These are phyloP conservation scores for Avena insularis DNA, from an alignment of 176 grass and related monocot genomes.

Conservation along the genomic window DNA sequence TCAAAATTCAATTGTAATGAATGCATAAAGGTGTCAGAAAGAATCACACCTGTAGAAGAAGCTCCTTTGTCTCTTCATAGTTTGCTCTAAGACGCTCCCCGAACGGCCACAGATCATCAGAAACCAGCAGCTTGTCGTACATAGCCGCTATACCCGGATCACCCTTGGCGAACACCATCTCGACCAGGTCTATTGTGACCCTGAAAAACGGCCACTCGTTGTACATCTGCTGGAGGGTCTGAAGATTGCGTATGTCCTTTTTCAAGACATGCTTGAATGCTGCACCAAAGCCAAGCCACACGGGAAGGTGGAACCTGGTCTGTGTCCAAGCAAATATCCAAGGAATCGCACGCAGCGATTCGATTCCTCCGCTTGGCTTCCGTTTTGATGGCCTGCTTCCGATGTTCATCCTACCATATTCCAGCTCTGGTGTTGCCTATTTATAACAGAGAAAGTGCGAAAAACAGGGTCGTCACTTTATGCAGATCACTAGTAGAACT, in stretches of 20 bases:
- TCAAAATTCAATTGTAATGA: not conserved
- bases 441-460: constrained; percentile 22
- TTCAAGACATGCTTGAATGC: constrained; percentile 83
- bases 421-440: constrained; percentile 84
- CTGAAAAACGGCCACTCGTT: constrained; percentile 95
- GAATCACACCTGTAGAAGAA: constrained; percentile 89
- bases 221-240: constrained; percentile 85
- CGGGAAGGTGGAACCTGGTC: constrained; percentile 88
- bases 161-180: constrained; percentile 98
- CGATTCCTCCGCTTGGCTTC: constrained; percentile 91
- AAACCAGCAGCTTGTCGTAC: constrained; percentile 90
- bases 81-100: constrained; percentile 74
- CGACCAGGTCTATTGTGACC: constrained; percentile 92
- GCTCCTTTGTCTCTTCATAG: constrained; percentile 80
- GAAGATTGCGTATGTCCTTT: constrained; percentile 77
- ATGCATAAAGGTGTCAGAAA: not conserved
- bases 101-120: constrained; percentile 75
- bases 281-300: constrained; percentile 94
- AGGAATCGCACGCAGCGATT: constrained; percentile 88
- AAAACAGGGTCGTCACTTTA: not conserved
- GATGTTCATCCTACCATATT: constrained; percentile 97
- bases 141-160: constrained; percentile 92
- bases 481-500: not conserved
- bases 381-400: constrained; percentile 89
- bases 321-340: constrained; percentile 99